These are phyloP conservation scores for Mortierella sp. DNA, from an alignment of 371 early-diverging fungal genomes.

Conservation along the genomic window DNA sequence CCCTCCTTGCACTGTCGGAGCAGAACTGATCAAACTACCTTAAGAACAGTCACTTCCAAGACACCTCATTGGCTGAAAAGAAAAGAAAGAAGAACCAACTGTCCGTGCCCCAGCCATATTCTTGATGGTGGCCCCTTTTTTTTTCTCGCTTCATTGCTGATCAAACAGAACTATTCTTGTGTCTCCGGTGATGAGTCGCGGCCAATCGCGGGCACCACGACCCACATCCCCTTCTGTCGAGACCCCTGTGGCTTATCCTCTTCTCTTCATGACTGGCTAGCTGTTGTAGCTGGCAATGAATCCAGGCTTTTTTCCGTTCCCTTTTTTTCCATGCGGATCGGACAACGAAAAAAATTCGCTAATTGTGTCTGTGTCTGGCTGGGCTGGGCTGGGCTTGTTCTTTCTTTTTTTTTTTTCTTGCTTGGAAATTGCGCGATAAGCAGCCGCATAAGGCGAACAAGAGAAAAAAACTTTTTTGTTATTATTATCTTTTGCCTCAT, in stretches of 20 bases:
- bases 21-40: neutral
- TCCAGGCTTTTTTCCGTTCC: neutral
- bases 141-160: neutral
- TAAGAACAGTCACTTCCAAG: neutral
- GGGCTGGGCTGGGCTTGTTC: neutral
- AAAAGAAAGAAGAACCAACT: neutral
- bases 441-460: neutral
- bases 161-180: neutral
- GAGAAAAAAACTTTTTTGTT: constrained; percentile 13
- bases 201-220: neutral
- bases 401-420: neutral
- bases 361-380: neutral
- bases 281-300: neutral
- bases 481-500: constrained; percentile 1
- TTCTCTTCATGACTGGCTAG: neutral
- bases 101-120: neutral
- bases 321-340: neutral
- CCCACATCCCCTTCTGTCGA: neutral
- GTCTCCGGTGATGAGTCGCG: neutral
- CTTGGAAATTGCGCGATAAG: constrained; percentile 4
- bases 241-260: neutral
- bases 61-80: neutral
- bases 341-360: constrained; percentile 8
- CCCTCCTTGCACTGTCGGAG: neutral
- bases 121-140: neutral